Evolutionary conservation across 2,329 filamentous ascomycete species (phyloP), one percentile per base, ranked within the genome.

Genomic region (Mariannaea elegans): DNA sequence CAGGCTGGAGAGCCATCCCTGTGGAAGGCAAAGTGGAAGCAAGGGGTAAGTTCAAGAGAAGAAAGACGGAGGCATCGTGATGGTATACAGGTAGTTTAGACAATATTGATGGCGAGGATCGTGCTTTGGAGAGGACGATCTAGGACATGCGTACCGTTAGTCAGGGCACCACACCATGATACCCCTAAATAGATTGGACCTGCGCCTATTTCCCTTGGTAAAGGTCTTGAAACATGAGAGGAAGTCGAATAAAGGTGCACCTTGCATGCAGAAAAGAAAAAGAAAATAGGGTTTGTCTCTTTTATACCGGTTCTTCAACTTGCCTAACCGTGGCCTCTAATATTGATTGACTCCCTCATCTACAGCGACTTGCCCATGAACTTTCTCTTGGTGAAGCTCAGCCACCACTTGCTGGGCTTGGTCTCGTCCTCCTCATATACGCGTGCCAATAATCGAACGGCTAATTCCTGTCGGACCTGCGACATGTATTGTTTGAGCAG

Each of bases 321-420:
- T 51, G 56, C 56, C 41, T 27, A 52, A 16, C 63, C 58, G 59
- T 72, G 45, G 51, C 62, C 65, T 70, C 65, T 72, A 68, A 57
- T 55, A 62, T 57, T 36, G 54, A 38, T 31, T 34, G 9, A 34
- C 45, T 38, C 39, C 27, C 29, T 32, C 45, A 19, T 50, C 76
- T 83, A 94, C 79, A 95, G 81, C 68, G 87, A 86, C 87, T 98
- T 98, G 77, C 94, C 94, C 95, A 99, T 98, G 76, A 99, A 99
- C 87, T 97, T 97, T 81, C 95, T 90, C 89, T 98, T 98, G 53
- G 92, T 92, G 77, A 97, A 99, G 84, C 95, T 98, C 76, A 99
- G 80, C 95, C 95, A 99, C 92, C 94, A 98, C 88, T 96, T 87
- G 78, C 81, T 86, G 55, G 87, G 87, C 79, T 86, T 86, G 79